Evolutionary conservation across 257 asterid genomes (phyloP).

Genomic region (Ehretia macrophylla): DNA sequence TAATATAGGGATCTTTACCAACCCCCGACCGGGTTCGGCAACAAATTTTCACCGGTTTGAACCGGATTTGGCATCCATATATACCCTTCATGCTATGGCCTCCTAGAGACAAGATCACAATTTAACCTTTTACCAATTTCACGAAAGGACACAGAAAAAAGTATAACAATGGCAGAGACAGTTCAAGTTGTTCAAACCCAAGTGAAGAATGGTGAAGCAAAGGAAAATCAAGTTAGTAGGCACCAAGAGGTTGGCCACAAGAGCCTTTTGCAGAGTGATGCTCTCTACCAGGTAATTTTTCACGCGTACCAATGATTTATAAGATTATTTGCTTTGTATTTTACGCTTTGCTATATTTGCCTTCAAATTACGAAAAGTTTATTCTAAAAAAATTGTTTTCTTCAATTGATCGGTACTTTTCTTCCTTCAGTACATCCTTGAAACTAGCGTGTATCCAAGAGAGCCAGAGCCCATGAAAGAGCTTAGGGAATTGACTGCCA

Average conservation of each 20-base stretch:
- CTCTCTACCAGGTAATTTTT: conserved; percentile 55
- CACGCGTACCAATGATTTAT: not conserved
- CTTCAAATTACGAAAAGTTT: no score
- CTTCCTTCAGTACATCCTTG: conserved; percentile 60
- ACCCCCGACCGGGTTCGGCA: conserved; percentile 39
- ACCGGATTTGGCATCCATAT: conserved; percentile 6
- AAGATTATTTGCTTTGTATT: not conserved
- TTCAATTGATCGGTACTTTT: not conserved
- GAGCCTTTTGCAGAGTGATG: conserved; percentile 81
- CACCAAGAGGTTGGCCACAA: conserved; percentile 91
- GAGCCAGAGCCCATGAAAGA: conserved; percentile 93
- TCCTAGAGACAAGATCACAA: not conserved
- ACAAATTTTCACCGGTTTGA: not conserved
- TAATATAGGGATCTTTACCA: conserved; percentile 29
- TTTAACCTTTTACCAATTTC: not conserved
- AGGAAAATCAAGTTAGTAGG: conserved; percentile 26
- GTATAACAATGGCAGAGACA: conserved; percentile 10
- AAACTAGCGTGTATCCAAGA: conserved; percentile 83
- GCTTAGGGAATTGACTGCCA: conserved; percentile 82
- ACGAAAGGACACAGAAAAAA: not conserved
- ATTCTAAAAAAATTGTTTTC: no score
- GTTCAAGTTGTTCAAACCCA: not conserved
- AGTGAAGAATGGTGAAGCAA: conserved; percentile 28
- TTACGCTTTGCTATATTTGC: not conserved
- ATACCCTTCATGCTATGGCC: not conserved